Base-by-base conservation (phyloP, 2,329 filamentous ascomycete genomes). In the Chaetomiaceae sp. region DNA sequence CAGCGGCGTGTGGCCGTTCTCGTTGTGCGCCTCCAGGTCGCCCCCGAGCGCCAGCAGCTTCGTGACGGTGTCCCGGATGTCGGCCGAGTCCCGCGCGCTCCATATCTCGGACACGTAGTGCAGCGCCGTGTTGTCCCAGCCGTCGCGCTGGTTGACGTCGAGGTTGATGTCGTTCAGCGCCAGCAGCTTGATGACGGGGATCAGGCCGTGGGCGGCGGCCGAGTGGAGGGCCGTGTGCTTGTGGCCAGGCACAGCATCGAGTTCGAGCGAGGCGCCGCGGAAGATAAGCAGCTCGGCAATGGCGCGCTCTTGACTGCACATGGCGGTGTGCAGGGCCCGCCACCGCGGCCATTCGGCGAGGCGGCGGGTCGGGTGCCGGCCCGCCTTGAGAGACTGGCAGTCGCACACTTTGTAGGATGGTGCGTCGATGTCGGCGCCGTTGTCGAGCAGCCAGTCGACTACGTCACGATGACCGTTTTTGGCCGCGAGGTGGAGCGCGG, bases 391-490 rank as follows among this genome's bases (percentile, higher is more conserved):
- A 12, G 52, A 48, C 40, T 53, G 53, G 41, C 50, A 57, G 2
- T 53, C 53, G 51, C 56, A 56, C 12, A 55, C 47, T 4, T 45
- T 42, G 36, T 47, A 52, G 6, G 51, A 54, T 1, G 45, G 45
- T 17, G 71, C 58, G 49, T 78, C 75, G 14, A 75, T 70, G 52
- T 77, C 67, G 6, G 74, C 75, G 7, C 69, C 70, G 26, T 73
- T 68, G 35, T 65, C 65, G 12, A 59, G 41, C 22, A 59, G 42
- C 53, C 55, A 57, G 11, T 50, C 45, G 15, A 56, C 56, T 18
- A 50, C 48, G 4, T 59, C 54, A 8, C 46, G 50, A 33, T 55
- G 56, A 34, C 54, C 56, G 18, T 51, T 51, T 43, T 57, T 57
- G 15, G 53, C 57, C 11, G 56, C 54, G 2, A 57, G 46, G 27